Percentiles rank a stretch among this genome's conserved stretches.
phyloP scores from a whole-genome alignment of 305 asterid genomes.

The Euphrasia arctica region DNA sequence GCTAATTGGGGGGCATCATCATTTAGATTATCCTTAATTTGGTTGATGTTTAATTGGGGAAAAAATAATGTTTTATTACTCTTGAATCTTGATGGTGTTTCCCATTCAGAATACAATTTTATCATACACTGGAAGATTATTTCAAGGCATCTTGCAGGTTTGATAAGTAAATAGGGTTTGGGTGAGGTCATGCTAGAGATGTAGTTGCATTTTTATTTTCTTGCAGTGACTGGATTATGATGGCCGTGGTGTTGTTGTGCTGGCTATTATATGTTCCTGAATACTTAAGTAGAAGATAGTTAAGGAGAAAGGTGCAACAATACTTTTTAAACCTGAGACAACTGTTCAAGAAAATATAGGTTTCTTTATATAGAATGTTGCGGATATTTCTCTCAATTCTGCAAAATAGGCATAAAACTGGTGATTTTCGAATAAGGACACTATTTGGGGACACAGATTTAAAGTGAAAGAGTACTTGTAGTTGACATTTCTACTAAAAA shows the following conservation, averaged over 20 bases:
- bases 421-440: neutral
- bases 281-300: neutral
- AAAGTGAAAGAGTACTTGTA: neutral
- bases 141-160: neutral
- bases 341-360: neutral
- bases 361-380: neutral
- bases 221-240: neutral
- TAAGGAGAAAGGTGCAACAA: neutral
- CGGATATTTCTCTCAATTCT: neutral
- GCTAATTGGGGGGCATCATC: constrained; percentile 2
- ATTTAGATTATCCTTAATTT: neutral
- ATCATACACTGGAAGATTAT: neutral
- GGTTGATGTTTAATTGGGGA: neutral
- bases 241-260: neutral
- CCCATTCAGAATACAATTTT: constrained; percentile 13
- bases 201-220: neutral
- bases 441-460: neutral
- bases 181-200: neutral
- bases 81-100: neutral
- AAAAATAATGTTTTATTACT: neutral
- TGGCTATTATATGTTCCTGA: neutral
- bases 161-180: neutral
- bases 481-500: constrained; percentile 2
- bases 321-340: constrained; percentile 1
- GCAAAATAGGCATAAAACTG: neutral